A percentile compares a stretch with the other conserved stretches of the same genome.
These are phyloP conservation scores for Phanerodontia chrysosporium DNA, from an alignment of 768 basidiomycete genomes.

Conservation along the genomic window DNA sequence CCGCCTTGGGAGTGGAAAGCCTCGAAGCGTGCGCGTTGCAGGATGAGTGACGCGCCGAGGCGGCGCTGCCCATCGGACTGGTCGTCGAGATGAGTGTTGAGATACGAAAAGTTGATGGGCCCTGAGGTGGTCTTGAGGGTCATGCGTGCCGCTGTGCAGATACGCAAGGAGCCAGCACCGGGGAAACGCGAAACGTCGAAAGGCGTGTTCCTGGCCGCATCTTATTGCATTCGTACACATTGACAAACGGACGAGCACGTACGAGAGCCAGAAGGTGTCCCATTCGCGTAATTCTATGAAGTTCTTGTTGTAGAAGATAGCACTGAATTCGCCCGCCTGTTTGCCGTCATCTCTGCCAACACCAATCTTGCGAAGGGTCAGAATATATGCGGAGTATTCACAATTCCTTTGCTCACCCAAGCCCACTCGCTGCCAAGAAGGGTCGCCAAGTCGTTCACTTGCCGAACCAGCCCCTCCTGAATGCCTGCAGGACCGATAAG, in stretches of 20 bases:
- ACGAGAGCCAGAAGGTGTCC: constrained; percentile 58
- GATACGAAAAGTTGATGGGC: constrained; percentile 31
- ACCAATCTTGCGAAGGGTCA: constrained; percentile 38
- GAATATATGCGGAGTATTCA: neutral
- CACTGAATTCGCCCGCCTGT: constrained; percentile 53
- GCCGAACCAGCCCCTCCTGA: constrained; percentile 51
- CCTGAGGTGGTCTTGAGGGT: constrained; percentile 10
- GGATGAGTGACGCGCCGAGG: constrained; percentile 48
- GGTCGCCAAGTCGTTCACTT: constrained; percentile 50
- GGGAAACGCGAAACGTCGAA: constrained; percentile 47
- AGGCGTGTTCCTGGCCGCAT: constrained; percentile 35
- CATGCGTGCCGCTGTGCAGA: constrained; percentile 45
- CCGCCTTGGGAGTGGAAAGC: constrained; percentile 28
- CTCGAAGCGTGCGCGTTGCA: constrained; percentile 47
- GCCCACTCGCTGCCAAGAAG: constrained; percentile 52
- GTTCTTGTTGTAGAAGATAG: constrained; percentile 55
- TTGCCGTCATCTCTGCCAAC: constrained; percentile 61
- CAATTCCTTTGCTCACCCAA: constrained; percentile 35
- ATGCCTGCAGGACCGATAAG: constrained; percentile 33
- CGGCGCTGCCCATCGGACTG: constrained; percentile 46
- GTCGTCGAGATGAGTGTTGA: constrained; percentile 56
- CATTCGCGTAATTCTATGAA: constrained; percentile 34
- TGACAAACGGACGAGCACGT: constrained; percentile 37
- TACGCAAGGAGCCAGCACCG: constrained; percentile 44
- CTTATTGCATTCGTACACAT: neutral